A percentile compares a stretch with the other conserved stretches of the same genome.
phyloP scores from a whole-genome alignment of 192 early-diverging fungal species.

The Coemansia aciculifera region DNA sequence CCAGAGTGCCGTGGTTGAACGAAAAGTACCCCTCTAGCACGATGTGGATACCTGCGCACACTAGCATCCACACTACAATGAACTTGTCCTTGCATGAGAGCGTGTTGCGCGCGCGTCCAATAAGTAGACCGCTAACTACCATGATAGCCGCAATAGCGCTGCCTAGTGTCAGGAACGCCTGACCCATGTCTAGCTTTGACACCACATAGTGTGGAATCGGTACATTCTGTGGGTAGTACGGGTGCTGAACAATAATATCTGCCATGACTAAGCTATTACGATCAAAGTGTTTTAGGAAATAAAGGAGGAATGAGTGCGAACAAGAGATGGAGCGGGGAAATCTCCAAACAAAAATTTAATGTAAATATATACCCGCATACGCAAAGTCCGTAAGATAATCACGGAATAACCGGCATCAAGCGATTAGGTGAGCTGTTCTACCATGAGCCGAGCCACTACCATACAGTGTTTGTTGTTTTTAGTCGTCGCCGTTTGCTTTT shows the following conservation, averaged over 20 bases:
- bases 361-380: not conserved
- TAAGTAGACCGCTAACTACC: conserved; percentile 23
- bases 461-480: conserved; percentile 15
- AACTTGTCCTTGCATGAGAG: conserved; percentile 47
- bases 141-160: conserved; percentile 19
- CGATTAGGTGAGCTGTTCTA: not conserved
- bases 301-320: not conserved
- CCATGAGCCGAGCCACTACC: not conserved
- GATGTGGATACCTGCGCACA: conserved; percentile 79
- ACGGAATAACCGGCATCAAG: not conserved
- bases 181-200: conserved; percentile 37
- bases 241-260: conserved; percentile 22
- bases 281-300: not conserved
- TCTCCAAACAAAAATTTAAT: not conserved
- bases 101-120: conserved; percentile 22
- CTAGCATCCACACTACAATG: conserved; percentile 80
- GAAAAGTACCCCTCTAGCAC: conserved; percentile 88
- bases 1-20: conserved; percentile 65
- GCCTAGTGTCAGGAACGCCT: conserved; percentile 37
- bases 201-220: conserved; percentile 42
- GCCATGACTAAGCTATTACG: not conserved
- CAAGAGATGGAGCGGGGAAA: not conserved
- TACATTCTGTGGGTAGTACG: conserved; percentile 46
- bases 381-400: not conserved
- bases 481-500: not conserved